Conservation (phyloP, 2,329 filamentous ascomycete genomes). For the Bertia moriformis region DNA sequence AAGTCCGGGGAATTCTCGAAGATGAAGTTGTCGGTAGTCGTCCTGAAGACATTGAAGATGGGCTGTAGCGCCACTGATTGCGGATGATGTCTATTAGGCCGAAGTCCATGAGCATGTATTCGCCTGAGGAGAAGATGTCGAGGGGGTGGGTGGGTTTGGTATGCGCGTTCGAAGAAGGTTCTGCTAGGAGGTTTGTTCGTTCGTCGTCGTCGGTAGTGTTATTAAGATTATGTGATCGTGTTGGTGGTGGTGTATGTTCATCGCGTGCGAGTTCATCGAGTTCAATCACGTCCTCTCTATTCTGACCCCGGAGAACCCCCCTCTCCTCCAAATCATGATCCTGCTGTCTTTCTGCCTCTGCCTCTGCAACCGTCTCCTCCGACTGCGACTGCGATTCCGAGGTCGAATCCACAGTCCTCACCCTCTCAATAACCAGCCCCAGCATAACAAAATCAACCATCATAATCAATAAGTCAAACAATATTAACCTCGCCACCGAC, state of each 20-base stretch:
- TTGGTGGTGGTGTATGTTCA: not conserved
- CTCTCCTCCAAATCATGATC: slow-evolving; percentile 46
- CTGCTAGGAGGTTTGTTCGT: not conserved
- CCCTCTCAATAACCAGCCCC: slow-evolving; percentile 33
- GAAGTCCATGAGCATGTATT: slow-evolving; percentile 19
- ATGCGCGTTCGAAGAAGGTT: not conserved
- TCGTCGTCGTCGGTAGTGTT: not conserved
- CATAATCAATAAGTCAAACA: slow-evolving; percentile 36
- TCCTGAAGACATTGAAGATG: slow-evolving; percentile 7
- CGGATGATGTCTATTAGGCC: slow-evolving; percentile 16
- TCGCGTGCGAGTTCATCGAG: not conserved
- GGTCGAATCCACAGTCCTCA: slow-evolving; percentile 13
- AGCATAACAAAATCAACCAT: slow-evolving; percentile 41
- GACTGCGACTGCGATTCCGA: too few species aligned
- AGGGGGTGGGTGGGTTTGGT: slow-evolving; percentile 13
- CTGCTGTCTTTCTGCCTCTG: slow-evolving; percentile 16
- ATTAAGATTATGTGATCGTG: not conserved
- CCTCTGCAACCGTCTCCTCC: not conserved
- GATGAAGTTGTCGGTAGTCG: too few species aligned
- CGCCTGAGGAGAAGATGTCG: slow-evolving; percentile 18
- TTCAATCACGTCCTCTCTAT: too few species aligned
- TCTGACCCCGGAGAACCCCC: slow-evolving; percentile 24
- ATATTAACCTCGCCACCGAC: slow-evolving; percentile 31
- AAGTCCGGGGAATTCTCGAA: slow-evolving; percentile 10
- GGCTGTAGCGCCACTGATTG: slow-evolving; percentile 20